A percentile compares a stretch with the other conserved stretches of the same genome.
phyloP scores from a whole-genome alignment of 495 filamentous ascomycete genomes.

The Penicillium bovifimosum region DNA sequence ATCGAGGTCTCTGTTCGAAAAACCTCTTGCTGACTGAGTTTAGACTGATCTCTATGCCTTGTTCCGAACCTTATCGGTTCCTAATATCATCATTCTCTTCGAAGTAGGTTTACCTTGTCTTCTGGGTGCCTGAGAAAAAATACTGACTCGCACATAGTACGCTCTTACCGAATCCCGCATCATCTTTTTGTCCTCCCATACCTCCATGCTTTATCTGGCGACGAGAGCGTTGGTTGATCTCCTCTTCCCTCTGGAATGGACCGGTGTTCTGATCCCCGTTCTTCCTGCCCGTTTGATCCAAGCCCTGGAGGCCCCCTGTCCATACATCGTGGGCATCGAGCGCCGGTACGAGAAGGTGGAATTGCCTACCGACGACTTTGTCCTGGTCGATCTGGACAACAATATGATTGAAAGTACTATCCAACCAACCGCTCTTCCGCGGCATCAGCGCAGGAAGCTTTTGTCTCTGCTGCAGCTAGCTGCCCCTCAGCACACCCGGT shows the following conservation, averaged over 20 bases:
- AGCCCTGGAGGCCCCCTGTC: conserved; percentile 89
- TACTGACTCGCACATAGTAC: conserved; percentile 43
- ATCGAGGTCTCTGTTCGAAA: neutral
- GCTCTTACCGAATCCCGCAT: conserved; percentile 90
- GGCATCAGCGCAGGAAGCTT: conserved; percentile 85
- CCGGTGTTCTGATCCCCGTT: conserved; percentile 88
- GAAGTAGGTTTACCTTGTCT: conserved; percentile 44
- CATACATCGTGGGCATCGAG: conserved; percentile 95
- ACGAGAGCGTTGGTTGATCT: conserved; percentile 77
- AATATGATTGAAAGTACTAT: conserved; percentile 79
- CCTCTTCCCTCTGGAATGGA: conserved; percentile 87
- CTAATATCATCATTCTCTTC: conserved; percentile 86
- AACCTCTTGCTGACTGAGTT: conserved; percentile 18
- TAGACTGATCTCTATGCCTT: conserved; percentile 86
- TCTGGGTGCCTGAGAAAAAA: neutral
- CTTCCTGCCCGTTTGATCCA: conserved; percentile 82
- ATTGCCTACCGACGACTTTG: conserved; percentile 93
- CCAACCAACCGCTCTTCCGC: conserved; percentile 68
- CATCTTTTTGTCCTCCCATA: conserved; percentile 92
- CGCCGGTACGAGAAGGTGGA: conserved; percentile 87
- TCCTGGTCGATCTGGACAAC: conserved; percentile 87
- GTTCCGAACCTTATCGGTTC: conserved; percentile 81
- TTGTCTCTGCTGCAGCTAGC: conserved; percentile 81
- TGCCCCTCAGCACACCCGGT: conserved; percentile 83
- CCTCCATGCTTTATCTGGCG: conserved; percentile 90